These are phyloP conservation scores for Rhizopogon vulgaris DNA, from an alignment of 768 basidiomycete species.

Conservation along the genomic window DNA sequence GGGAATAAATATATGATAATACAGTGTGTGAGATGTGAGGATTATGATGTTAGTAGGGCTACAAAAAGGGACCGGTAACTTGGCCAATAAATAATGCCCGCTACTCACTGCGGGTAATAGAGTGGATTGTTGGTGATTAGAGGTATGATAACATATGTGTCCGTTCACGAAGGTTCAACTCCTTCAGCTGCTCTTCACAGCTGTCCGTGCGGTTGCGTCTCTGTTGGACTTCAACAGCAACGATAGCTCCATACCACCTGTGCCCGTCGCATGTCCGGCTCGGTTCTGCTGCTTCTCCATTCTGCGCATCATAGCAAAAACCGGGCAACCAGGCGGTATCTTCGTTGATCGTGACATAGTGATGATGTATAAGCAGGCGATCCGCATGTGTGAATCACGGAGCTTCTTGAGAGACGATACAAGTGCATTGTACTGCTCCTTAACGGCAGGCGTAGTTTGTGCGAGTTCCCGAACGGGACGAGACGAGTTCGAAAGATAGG, in stretches of 20 bases:
- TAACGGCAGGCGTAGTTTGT: slow-evolving; percentile 47
- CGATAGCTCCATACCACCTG: slow-evolving; percentile 84
- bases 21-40: slow-evolving; percentile 10
- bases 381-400: slow-evolving; percentile 83
- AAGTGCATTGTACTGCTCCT: slow-evolving; percentile 73
- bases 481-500: slow-evolving; percentile 52
- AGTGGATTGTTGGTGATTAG: slow-evolving; percentile 8
- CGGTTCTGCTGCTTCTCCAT: slow-evolving; percentile 36
- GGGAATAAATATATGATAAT: slow-evolving; percentile 4
- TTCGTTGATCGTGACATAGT: slow-evolving; percentile 67
- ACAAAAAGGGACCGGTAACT: slow-evolving; percentile 14
- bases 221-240: slow-evolving; percentile 82
- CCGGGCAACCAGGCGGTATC: slow-evolving; percentile 42
- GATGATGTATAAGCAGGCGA: slow-evolving; percentile 85
- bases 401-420: slow-evolving; percentile 76
- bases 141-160: not conserved
- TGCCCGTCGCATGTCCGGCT: slow-evolving; percentile 63
- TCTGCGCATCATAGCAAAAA: slow-evolving; percentile 48
- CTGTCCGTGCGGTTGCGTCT: slow-evolving; percentile 73
- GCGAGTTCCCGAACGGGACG: slow-evolving; percentile 62
- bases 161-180: not conserved
- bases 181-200: slow-evolving; percentile 36
- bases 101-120: slow-evolving; percentile 5
- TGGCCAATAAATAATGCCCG: slow-evolving; percentile 20
- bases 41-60: slow-evolving; percentile 11